Evolutionary conservation across 768 basidiomycete species (phyloP).

Genomic region (Termitomyces sp.): DNA sequence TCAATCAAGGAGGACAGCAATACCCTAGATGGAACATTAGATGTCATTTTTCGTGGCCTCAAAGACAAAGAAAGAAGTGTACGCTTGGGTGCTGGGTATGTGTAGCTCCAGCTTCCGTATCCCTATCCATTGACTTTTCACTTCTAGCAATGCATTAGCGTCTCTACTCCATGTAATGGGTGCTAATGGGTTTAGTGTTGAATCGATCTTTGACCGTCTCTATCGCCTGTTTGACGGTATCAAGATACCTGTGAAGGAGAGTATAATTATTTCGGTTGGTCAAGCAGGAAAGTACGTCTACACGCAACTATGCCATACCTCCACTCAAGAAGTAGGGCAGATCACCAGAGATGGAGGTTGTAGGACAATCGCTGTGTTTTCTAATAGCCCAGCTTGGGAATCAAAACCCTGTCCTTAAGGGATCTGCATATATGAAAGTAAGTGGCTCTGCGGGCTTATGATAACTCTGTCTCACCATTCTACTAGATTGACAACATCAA

Average conservation of each 20-base stretch:
- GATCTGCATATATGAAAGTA: constrained; percentile 67
- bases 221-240: constrained; percentile 43
- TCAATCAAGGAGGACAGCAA: constrained; percentile 24
- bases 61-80: constrained; percentile 53
- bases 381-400: constrained; percentile 67
- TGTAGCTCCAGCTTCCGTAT: neutral
- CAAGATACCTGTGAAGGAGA: constrained; percentile 55
- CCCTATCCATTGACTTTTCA: neutral
- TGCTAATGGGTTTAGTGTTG: constrained; percentile 31
- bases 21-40: constrained; percentile 25
- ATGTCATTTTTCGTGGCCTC: constrained; percentile 46
- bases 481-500: constrained; percentile 56
- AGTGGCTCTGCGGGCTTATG: constrained; percentile 9
- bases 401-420: constrained; percentile 65
- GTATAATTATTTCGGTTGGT: constrained; percentile 58
- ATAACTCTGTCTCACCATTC: neutral
- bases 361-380: constrained; percentile 58
- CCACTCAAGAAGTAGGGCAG: constrained; percentile 26
- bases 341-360: constrained; percentile 42
- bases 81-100: constrained; percentile 69
- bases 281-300: constrained; percentile 45
- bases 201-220: constrained; percentile 41
- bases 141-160: constrained; percentile 42
- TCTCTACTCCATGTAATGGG: constrained; percentile 38
- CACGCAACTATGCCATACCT: neutral